phyloP scores from a whole-genome alignment of 805 yeast genomes.

The Candida silvicultrix region DNA sequence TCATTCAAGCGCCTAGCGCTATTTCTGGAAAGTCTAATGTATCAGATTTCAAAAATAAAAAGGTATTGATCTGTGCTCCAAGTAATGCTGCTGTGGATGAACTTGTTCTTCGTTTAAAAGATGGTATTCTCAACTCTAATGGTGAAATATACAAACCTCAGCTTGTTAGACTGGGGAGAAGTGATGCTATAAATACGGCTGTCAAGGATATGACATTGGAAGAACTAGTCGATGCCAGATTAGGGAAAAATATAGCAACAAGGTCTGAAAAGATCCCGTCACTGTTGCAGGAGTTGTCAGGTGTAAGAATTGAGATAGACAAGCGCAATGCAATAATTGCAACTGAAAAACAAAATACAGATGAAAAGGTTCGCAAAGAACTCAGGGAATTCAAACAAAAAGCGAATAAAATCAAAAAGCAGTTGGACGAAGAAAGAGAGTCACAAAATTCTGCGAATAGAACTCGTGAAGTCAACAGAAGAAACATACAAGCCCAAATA shows the following conservation, averaged over 20 bases:
- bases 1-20: conserved; percentile 26
- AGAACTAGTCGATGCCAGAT: conserved; percentile 62
- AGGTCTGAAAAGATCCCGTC: conserved; percentile 35
- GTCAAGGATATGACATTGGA: conserved; percentile 83
- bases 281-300: conserved; percentile 41
- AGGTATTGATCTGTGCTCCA: conserved; percentile 91
- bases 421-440: conserved; percentile 77
- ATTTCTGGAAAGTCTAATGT: conserved; percentile 12
- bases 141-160: conserved; percentile 54
- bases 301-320: conserved; percentile 7
- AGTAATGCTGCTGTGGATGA: conserved; percentile 99
- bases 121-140: conserved; percentile 54
- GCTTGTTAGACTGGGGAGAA: conserved; percentile 81
- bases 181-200: conserved; percentile 79
- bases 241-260: conserved; percentile 11
- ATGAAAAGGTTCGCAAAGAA: conserved; percentile 41
- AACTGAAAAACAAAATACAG: conserved; percentile 26
- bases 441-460: conserved; percentile 60
- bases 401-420: conserved; percentile 64
- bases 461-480: conserved; percentile 69
- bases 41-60: conserved; percentile 30
- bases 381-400: conserved; percentile 51
- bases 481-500: conserved; percentile 68
- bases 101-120: conserved; percentile 71
- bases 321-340: conserved; percentile 21